Evolutionary conservation across 192 early-diverging fungal species (phyloP), one percentile per base, ranked within the genome.

Genomic region (Linnemannia hyalina): DNA sequence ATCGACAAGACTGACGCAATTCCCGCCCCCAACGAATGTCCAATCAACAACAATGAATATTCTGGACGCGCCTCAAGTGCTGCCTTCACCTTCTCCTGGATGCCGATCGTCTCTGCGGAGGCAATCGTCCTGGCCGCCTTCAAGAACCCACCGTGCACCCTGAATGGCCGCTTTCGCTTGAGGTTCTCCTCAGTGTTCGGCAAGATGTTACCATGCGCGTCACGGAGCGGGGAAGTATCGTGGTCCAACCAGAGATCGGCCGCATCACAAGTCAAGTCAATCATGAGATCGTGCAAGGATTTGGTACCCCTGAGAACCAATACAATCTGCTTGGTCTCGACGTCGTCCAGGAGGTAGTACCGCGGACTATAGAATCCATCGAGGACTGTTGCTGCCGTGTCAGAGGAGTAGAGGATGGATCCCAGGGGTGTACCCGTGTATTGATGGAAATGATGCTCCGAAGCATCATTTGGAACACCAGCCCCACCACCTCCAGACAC

Each of bases 1-100:
- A 87, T 79, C 23, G 88, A 84, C 65, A 92, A 72, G 40, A 92
- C 69, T 46, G 87, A 88, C 20, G 89, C 88, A 71, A 92, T 88
- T n/a, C 88, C 91, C 2, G 91, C 91, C 15, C 91, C 91, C n/a
- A 92, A 76, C 0, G 88, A 89, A 77, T 92, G 91, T 7, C 91
- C 91, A 23, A 90, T 83, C 70, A 92, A 68, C 11, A 89, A 75
- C 29, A 92, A 49, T 16, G 88, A 89, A 68, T 90, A 90, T 4
- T 55, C 90, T 11, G 88, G 88, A 44, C 90, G 82, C 0, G 81
- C 76, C 54, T 85, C 82, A 47, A 92, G 42, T 32, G 89, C 90
- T 6, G 80, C 80, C 46, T 88, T 91, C 49, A 92, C 65, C 36
- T 82, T 89, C 63, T 87, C 88, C 47, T 88, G 88, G 15, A 92